phyloP scores from a whole-genome alignment of 164 flowering plant species.

The Liriodendron chinense region DNA sequence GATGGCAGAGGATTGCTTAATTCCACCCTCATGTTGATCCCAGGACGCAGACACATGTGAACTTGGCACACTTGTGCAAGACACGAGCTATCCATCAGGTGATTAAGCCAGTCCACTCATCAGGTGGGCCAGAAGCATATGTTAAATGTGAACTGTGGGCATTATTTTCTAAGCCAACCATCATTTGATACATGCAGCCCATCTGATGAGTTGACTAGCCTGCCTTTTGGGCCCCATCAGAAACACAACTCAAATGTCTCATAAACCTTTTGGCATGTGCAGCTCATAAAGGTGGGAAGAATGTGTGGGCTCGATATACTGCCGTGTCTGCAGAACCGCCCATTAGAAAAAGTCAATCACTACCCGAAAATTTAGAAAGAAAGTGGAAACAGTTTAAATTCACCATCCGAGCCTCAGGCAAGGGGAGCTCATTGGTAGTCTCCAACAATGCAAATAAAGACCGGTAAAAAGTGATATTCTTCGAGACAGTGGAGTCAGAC shows the following conservation, averaged over 20 bases:
- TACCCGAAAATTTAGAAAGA: background rate
- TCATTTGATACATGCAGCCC: background rate
- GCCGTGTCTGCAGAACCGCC: background rate
- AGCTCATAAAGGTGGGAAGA: background rate
- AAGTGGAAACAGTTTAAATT: background rate
- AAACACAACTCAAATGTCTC: no score
- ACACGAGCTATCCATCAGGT: background rate
- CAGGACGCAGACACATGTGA: background rate
- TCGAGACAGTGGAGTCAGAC: constrained; percentile 85
- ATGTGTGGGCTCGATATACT: background rate
- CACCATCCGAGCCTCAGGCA: background rate
- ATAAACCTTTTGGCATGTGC: background rate
- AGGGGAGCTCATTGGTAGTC: background rate
- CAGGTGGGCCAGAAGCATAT: background rate
- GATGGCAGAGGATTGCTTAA: background rate
- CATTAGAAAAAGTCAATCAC: background rate
- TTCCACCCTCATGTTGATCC: background rate
- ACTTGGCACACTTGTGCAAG: background rate
- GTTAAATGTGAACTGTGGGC: background rate
- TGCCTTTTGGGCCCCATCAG: background rate
- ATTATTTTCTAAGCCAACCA: no score
- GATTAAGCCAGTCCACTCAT: background rate
- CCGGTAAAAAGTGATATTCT: constrained; percentile 75
- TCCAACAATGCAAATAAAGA: background rate
- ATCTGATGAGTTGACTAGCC: background rate